Conservation (phyloP, 495 filamentous ascomycete genomes). For the Poronia punctata region DNA sequence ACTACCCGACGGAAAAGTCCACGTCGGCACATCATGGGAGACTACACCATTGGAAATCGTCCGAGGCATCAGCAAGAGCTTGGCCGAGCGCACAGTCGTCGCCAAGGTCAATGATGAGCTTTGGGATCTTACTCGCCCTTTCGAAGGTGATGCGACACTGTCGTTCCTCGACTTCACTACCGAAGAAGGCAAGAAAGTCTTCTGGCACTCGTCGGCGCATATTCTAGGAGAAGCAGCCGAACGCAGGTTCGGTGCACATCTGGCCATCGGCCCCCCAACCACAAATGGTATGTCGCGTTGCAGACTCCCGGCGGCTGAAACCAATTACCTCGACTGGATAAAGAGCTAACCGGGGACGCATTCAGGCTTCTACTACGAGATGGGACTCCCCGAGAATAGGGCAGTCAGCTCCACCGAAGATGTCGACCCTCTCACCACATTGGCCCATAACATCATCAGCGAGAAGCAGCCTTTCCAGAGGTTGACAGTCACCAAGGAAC, state of each 20-base stretch:
- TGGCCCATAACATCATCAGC: conserved; percentile 74
- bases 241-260: conserved; percentile 76
- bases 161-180: conserved; percentile 78
- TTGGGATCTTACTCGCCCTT: conserved; percentile 87
- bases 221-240: conserved; percentile 91
- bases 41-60: conserved; percentile 64
- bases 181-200: conserved; percentile 75
- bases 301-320: not conserved
- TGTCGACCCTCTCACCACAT: conserved; percentile 71
- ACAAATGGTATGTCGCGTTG: conserved; percentile 53
- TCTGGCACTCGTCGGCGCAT: conserved; percentile 92
- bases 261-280: conserved; percentile 89
- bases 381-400: conserved; percentile 71
- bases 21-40: conserved; percentile 62
- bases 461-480: conserved; percentile 96
- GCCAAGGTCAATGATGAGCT: conserved; percentile 69
- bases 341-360: no score
- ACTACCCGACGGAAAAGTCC: conserved; percentile 54
- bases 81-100: conserved; percentile 72
- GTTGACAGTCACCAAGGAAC: conserved; percentile 77
- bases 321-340: no score
- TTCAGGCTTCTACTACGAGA: conserved; percentile 83
- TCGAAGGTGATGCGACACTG: conserved; percentile 74
- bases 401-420: conserved; percentile 63
- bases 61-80: conserved; percentile 57